These are phyloP conservation scores for Cryptococcus hybrid DNA, from an alignment of 1,284 basidiomycete species.

Conservation along the genomic window DNA sequence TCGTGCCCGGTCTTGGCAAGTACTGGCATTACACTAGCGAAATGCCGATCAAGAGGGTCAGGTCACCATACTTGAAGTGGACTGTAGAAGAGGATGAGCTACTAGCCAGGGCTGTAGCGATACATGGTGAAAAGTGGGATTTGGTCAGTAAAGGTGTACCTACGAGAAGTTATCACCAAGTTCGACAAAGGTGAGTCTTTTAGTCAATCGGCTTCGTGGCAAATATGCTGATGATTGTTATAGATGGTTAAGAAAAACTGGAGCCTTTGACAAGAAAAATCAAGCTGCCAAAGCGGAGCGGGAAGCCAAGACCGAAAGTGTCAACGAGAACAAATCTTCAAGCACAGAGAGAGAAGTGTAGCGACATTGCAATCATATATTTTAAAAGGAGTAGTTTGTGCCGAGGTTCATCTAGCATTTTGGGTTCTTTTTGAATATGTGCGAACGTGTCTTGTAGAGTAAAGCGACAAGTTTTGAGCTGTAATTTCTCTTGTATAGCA, in stretches of 20 bases:
- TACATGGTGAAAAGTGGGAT: conserved; percentile 50
- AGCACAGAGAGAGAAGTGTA: neutral
- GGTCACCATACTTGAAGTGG: conserved; percentile 48
- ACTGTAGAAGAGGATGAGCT: conserved; percentile 49
- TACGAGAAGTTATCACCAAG: conserved; percentile 48
- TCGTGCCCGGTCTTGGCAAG: conserved; percentile 46
- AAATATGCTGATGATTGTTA: neutral
- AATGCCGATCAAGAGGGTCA: conserved; percentile 39
- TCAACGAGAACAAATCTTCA: neutral
- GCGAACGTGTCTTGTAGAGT: too few relatives aligned
- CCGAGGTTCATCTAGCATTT: too few relatives aligned
- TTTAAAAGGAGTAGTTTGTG: too few relatives aligned
- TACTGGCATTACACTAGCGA: conserved; percentile 44
- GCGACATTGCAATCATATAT: neutral
- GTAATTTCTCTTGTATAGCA: too few relatives aligned
- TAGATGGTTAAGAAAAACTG: conserved; percentile 47
- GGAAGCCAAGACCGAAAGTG: neutral
- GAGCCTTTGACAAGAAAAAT: conserved; percentile 46
- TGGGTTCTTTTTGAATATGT: too few relatives aligned
- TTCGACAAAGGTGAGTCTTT: conserved; percentile 36
- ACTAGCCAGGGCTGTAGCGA: conserved; percentile 44
- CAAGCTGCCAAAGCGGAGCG: neutral
- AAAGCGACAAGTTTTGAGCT: too few relatives aligned
- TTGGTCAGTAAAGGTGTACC: conserved; percentile 47
- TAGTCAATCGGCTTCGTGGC: neutral